Evolutionary conservation across 306 rosid genomes (phyloP), one percentile per base, ranked within the genome.

Genomic region (Benincasa hispida): DNA sequence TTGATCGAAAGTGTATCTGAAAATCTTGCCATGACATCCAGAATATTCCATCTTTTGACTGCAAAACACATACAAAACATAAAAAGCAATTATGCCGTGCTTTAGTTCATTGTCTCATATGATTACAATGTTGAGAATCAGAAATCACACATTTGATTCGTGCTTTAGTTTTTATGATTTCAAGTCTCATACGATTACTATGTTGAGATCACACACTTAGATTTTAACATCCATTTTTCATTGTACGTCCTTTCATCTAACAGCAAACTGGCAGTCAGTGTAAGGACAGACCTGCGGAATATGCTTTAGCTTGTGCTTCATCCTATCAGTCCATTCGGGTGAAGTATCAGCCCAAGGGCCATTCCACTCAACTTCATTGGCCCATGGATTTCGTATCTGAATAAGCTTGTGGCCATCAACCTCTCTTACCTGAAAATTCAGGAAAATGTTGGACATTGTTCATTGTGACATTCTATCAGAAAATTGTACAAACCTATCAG

Each of bases 1-100:
- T 95, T 35, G 99, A 95, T 69, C 99, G 91, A 72, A 95, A 95
- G 85, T 95, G 99, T 85, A 95, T 89, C 86, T 95, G 99, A 81
- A 95, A 95, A 84, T 95, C 99, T 88, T 95, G 99, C 99, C 99
- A 95, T 51, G 99, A 95, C 99, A 95, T 92, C 99, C 99, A 95
- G 84, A 95, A 95, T 83, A 95, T 95, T 74, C 99, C 98, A 80
- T 95, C 97, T 80, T 86, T 92, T 50, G 99, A 92, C 99, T 95
- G 93, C 80, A 53, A 14, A 67, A 75, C 47, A 78, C 61, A 30
- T 57, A 21, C 30, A 67, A 22, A 59, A 39, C 62, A 15, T 67
- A 19, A 7, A 24, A 72, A 25, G 1, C 24, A 48, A 47, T 15
- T 17, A 22, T 21, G 17, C 13, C 18, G 5, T 67, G 74, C 30